Evolutionary conservation across 176 grass and related monocot species (phyloP), one percentile per base, ranked within the genome.

Genomic region (Avena atlantica): DNA sequence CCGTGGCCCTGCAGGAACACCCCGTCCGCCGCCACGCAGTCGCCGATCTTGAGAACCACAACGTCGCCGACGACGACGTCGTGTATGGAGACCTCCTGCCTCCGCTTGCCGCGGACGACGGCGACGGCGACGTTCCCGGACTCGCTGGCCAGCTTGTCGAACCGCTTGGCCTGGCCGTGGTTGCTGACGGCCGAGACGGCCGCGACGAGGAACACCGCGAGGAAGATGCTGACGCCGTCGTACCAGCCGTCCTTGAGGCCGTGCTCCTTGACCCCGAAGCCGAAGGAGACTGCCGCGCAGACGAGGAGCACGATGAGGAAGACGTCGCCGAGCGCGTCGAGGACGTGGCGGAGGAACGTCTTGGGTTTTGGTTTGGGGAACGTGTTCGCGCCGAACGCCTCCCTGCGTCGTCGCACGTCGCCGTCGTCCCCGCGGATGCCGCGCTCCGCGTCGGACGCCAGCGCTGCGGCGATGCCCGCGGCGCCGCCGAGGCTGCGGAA

Each of bases 191-290:
- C 92, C 4, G 95, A 97, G 0, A 94, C 92, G 0, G 67, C 78
- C 0, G 90, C 85, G 2, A 97, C 92, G 2, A 94, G 77, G 82
- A 97, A 92, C 8, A 94, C 92, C 0, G 92, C 92, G 15, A 97
- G 83, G 60, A 97, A 94, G 72, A 97, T 97, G 73, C 94, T 94
- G 4, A 90, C 90, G 21, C 92, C 90, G 21, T 97, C 94, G 19
- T 97, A 94, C 92, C 92, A 94, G 4, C 95, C 95, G 24, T 92
- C 80, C 36, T 67, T 89, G 17, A 91, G 73, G 2, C 92, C 88
- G 56, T 97, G 88, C 86, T 94, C 92, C 76, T 94, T 92, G 66
- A 92, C 91, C 44, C 90, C 90, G 74, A 94, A 94, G 44, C 69
- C 95, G 0, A 97, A 92, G 19, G 92, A 97, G 19, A 97, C 76